These are phyloP conservation scores for Grosmannia clavigera DNA, from an alignment of 2,329 filamentous ascomycete genomes.

Conservation along the genomic window DNA sequence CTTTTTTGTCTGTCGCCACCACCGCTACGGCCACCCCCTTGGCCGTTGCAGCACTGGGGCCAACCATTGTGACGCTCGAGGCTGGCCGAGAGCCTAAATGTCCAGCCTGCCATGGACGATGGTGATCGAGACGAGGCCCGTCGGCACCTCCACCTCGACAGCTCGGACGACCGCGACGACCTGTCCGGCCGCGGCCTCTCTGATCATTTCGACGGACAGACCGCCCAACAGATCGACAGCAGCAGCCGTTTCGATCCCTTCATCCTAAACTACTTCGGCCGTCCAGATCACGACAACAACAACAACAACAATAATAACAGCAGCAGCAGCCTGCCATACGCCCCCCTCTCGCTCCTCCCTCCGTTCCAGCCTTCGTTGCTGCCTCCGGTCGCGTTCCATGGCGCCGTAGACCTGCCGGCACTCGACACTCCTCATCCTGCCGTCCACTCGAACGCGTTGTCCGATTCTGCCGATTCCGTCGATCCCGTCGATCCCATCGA, in stretches of 20 bases:
- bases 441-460: slow-evolving; percentile 8
- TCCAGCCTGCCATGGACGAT: slow-evolving; percentile 33
- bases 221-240: neutral
- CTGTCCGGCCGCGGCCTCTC: slow-evolving; percentile 14
- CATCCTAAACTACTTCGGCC: neutral
- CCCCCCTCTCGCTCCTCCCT: neutral
- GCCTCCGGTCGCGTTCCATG: slow-evolving; percentile 2
- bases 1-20: neutral
- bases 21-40: neutral
- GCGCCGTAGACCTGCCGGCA: neutral
- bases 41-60: neutral
- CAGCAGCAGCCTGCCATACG: neutral
- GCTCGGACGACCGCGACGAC: slow-evolving; percentile 12
- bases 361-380: slow-evolving; percentile 2
- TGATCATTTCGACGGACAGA: too few relatives aligned
- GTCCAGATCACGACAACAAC: neutral
- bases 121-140: slow-evolving; percentile 30
- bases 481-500: slow-evolving; percentile 3
- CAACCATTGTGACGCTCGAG: neutral
- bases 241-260: neutral
- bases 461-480: neutral
- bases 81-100: slow-evolving; percentile 20
- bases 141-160: slow-evolving; percentile 16
- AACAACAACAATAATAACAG: neutral
- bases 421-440: neutral